Conservation (phyloP, 2,329 filamentous ascomycete species). For the Fusarium humuli region DNA sequence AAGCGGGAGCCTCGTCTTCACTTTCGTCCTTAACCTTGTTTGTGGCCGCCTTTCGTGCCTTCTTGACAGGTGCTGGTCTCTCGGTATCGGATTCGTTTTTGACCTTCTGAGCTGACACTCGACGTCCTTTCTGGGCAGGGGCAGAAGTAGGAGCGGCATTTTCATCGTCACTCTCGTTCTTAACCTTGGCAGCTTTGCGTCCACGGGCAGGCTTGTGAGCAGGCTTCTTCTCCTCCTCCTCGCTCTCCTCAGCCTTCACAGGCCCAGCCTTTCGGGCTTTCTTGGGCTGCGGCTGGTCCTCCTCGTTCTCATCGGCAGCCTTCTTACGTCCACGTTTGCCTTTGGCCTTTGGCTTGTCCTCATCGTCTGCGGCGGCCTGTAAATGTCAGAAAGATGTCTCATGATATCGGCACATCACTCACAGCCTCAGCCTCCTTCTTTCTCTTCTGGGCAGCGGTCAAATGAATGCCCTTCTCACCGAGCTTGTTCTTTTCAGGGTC, state of each 20-base stretch:
- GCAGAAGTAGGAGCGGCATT: conserved; percentile 37
- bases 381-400: conserved; percentile 30
- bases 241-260: conserved; percentile 39
- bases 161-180: conserved; percentile 42
- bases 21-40: conserved; percentile 41
- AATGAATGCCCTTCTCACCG: conserved; percentile 73
- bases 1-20: conserved; percentile 34
- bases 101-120: conserved; percentile 26
- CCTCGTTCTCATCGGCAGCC: conserved; percentile 45
- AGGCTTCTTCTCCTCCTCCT: conserved; percentile 37
- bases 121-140: conserved; percentile 47
- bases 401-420: conserved; percentile 15
- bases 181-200: conserved; percentile 39
- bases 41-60: conserved; percentile 32
- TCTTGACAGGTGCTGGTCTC: conserved; percentile 25
- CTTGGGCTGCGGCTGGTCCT: conserved; percentile 52
- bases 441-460: conserved; percentile 52
- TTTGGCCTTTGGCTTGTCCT: conserved; percentile 48
- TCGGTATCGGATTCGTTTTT: conserved; percentile 31
- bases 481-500: conserved; percentile 79
- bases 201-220: conserved; percentile 39
- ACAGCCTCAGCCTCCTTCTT: conserved; percentile 50
- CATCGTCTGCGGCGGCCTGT: conserved; percentile 44
- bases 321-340: conserved; percentile 53
- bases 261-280: conserved; percentile 50